phyloP scores from a whole-genome alignment of 1,284 basidiomycete genomes.

The Tilletia indica region DNA sequence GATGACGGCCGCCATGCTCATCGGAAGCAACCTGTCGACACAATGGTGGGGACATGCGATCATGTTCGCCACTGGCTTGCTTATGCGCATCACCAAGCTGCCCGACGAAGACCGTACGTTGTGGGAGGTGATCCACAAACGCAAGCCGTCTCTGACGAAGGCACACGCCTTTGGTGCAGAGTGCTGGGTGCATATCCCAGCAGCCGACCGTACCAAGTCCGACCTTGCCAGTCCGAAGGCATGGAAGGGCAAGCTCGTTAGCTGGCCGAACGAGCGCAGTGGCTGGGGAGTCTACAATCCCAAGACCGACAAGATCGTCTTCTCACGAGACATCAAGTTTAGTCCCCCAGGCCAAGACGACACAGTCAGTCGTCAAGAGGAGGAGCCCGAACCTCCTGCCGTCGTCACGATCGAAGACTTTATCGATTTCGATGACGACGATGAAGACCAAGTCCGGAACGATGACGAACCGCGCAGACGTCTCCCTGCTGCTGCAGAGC shows the following conservation, averaged over 20 bases:
- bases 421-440: neutral
- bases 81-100: neutral
- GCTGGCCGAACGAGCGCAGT: too few species aligned
- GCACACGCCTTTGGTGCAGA: neutral
- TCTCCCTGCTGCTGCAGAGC: neutral
- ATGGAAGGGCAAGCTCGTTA: too few species aligned
- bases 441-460: neutral
- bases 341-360: neutral
- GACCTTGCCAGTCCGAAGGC: neutral
- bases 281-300: conserved; percentile 1
- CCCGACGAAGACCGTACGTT: neutral
- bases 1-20: conserved; percentile 10
- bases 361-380: neutral
- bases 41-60: conserved; percentile 3
- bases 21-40: neutral
- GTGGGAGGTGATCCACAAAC: conserved; percentile 4
- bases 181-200: neutral
- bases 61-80: neutral
- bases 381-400: neutral
- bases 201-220: conserved; percentile 7
- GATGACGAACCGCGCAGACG: neutral
- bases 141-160: neutral
- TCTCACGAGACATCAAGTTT: neutral
- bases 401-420: neutral
- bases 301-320: neutral